Conservation (phyloP, 2,329 filamentous ascomycete species). For the Thermomyces lanuginosus region DNA sequence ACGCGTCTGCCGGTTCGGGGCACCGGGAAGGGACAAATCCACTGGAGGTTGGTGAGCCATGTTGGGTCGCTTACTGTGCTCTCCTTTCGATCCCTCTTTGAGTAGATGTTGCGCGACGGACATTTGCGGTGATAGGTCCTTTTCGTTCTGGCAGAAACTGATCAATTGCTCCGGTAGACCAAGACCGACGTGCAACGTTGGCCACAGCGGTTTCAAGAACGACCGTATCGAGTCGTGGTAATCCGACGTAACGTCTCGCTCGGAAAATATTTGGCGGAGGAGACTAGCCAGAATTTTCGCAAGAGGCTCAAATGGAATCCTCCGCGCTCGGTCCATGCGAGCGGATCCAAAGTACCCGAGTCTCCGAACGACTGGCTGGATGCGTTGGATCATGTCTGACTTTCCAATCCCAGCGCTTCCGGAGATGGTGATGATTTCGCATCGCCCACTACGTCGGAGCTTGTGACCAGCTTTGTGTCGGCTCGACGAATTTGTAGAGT, state of each 20-base stretch:
- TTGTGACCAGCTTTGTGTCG: conserved; percentile 32
- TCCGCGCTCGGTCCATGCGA: conserved; percentile 43
- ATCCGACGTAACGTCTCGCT: conserved; percentile 44
- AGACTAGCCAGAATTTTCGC: conserved; percentile 44
- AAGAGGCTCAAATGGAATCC: conserved; percentile 45
- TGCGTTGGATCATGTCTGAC: conserved; percentile 41
- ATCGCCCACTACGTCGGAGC: conserved; percentile 38
- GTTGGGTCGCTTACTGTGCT: conserved; percentile 17
- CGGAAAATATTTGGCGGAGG: conserved; percentile 49
- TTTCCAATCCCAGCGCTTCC: conserved; percentile 45
- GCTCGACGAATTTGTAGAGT: conserved; percentile 14
- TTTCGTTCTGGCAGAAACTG: conserved; percentile 22
- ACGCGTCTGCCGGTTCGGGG: conserved; percentile 40
- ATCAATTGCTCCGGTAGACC: conserved; percentile 51
- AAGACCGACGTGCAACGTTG: conserved; percentile 39
- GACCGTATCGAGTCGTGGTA: conserved; percentile 44
- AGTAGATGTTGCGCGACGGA: conserved; percentile 15
- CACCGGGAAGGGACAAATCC: conserved; percentile 25
- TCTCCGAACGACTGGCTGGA: conserved; percentile 40
- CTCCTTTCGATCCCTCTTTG: conserved; percentile 16
- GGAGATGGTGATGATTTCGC: conserved; percentile 42
- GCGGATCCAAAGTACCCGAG: conserved; percentile 45
- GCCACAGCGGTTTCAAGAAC: conserved; percentile 42
- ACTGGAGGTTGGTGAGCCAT: conserved; percentile 20
- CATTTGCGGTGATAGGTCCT: conserved; percentile 15